phyloP scores from a whole-genome alignment of 2,329 filamentous ascomycete genomes.

The Pochonia chlamydosporia region DNA sequence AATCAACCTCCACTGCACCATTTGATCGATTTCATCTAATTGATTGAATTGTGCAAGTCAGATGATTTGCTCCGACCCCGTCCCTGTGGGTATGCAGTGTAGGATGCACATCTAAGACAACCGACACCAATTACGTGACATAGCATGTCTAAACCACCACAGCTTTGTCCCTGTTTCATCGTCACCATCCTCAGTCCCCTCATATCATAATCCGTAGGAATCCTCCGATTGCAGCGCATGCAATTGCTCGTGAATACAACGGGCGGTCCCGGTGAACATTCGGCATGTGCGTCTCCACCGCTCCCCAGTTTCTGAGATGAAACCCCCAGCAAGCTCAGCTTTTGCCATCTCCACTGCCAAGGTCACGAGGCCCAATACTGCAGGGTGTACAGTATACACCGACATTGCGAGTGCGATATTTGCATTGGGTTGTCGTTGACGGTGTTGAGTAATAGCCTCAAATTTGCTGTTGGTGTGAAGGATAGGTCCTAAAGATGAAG shows the following conservation, averaged over 20 bases:
- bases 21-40: neutral
- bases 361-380: neutral
- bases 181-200: too few species aligned
- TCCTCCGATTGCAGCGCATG: too few species aligned
- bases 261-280: neutral
- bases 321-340: neutral
- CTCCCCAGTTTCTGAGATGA: neutral
- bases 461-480: too few species aligned
- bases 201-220: too few species aligned
- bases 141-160: neutral
- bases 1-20: too few species aligned
- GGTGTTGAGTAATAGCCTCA: neutral
- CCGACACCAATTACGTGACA: too few species aligned
- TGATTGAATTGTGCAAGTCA: neutral
- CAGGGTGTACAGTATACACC: neutral
- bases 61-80: neutral
- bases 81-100: neutral
- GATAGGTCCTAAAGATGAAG: too few species aligned
- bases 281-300: neutral
- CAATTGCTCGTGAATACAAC: too few species aligned
- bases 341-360: neutral
- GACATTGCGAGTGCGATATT: neutral
- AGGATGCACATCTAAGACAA: too few species aligned
- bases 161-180: too few species aligned
- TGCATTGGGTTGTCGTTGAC: neutral